Evolutionary conservation across 2,329 filamentous ascomycete genomes (phyloP), one percentile per base, ranked within the genome.

Genomic region (Penicillium glabrum): DNA sequence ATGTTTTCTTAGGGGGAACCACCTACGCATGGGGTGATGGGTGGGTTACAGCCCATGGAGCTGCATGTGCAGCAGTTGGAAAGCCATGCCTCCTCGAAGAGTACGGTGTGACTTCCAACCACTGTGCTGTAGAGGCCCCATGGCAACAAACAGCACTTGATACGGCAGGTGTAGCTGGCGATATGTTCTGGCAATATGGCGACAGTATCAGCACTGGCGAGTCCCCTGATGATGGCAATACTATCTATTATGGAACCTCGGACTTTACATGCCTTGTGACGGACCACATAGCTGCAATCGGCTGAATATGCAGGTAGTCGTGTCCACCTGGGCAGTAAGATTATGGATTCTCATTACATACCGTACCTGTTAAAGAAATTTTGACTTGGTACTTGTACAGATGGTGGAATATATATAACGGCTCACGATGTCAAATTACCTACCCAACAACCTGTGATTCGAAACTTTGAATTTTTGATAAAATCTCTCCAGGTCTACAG

Each of bases 11-110:
- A 73, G 70, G 73, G 74, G 70, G 74, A 26, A 69, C 71, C 3
- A 62, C 63, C n/a, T 67, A 75, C 57, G 65, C 68, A 27, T 81
- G 76, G 72, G 82, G 79, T 13, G 76, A 74, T 46, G 68, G 69
- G 8, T 83, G 80, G 80, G 76, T 82, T 53, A 65, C 67, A 11
- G 69, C 77, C 9, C 81, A 84, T 60, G 79, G 70, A 23, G 69
- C 63, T 2, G 70, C 73, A 8, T 76, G 75, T 53, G 62, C 59
- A 39, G 69, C 68, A 0, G 67, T 68, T 4, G 74, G 73, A 41
- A 79, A 78, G 61, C 71, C 74, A 0, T 75, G 75, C 52, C 59
- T 79, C 5, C 66, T 78, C 9, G 76, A 79, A 54, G 76, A 78
- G 51, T 77, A 76, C 19, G 74, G 73, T 14, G 67, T 69, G 3